Percentiles rank a stretch among this genome's conserved stretches.
phyloP scores from a whole-genome alignment of 116 monocot genomes.

The Zostera marina region DNA sequence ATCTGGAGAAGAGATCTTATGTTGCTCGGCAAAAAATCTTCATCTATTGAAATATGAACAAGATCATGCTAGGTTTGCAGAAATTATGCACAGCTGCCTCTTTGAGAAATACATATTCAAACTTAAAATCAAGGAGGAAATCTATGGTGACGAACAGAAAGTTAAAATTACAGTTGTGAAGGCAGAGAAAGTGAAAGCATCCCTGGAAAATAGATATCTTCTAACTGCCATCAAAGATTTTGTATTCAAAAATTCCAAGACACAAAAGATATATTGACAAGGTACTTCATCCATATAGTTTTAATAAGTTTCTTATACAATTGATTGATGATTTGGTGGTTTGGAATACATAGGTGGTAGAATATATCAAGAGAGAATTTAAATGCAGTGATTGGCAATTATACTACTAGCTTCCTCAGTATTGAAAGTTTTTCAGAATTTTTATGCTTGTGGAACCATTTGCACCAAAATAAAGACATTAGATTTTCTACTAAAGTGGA shows the following conservation, averaged over 20 bases:
- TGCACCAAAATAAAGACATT: no score
- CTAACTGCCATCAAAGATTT: conserved; percentile 31
- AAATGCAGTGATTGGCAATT: no score
- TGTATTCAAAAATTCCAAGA: neutral
- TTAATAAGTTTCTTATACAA: neutral
- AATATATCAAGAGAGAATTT: no score
- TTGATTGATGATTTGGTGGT: neutral
- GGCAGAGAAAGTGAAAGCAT: conserved; percentile 48
- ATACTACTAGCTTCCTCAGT: no score
- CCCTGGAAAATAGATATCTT: conserved; percentile 41
- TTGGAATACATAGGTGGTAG: no score
- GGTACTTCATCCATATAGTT: neutral
- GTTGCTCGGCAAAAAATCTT: conserved; percentile 61
- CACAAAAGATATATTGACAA: neutral
- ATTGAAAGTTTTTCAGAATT: no score
- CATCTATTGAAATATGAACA: conserved; percentile 34
- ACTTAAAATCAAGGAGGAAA: conserved; percentile 67
- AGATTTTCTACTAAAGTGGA: neutral
- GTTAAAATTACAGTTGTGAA: conserved; percentile 51
- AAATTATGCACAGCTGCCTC: conserved; percentile 30
- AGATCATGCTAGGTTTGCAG: conserved; percentile 39
- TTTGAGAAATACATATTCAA: conserved; percentile 46
- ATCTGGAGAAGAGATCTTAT: conserved; percentile 60
- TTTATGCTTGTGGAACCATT: no score
- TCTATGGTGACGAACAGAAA: conserved; percentile 47